Evolutionary conservation across 129 eudicot species (phyloP).

Genomic region (Chrysanthemum lavandulifolium): DNA sequence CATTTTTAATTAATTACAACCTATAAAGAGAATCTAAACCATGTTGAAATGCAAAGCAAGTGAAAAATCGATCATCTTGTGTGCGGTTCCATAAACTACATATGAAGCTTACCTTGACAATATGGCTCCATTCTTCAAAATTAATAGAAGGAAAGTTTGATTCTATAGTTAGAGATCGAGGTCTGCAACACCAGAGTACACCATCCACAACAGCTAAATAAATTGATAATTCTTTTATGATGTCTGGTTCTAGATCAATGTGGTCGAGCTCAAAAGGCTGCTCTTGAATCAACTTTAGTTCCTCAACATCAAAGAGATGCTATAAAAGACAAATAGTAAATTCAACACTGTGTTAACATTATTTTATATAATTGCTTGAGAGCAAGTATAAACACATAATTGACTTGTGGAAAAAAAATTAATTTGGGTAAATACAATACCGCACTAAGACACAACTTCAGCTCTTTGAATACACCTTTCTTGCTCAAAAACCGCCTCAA

Average conservation of each 20-base stretch:
- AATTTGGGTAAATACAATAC: neutral
- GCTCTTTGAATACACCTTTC: neutral
- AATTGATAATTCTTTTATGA: neutral
- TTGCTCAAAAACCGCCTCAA: neutral
- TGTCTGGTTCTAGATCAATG: neutral
- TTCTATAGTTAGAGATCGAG: neutral
- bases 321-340: neutral
- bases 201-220: neutral
- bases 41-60: too few species aligned
- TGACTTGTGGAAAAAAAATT: neutral
- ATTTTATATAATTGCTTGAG: neutral
- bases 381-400: neutral
- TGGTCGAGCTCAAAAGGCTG: slow-evolving; percentile 1
- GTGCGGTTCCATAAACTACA: neutral
- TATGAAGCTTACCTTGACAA: neutral
- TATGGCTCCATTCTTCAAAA: neutral
- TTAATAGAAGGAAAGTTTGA: neutral
- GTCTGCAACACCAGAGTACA: neutral
- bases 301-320: neutral
- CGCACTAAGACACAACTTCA: neutral
- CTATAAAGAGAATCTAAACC: neutral
- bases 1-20: too few species aligned
- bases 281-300: neutral
- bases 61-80: neutral
- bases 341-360: neutral